phyloP scores from a whole-genome alignment of 495 filamentous ascomycete genomes.

The Astrocystis sublimbata region DNA sequence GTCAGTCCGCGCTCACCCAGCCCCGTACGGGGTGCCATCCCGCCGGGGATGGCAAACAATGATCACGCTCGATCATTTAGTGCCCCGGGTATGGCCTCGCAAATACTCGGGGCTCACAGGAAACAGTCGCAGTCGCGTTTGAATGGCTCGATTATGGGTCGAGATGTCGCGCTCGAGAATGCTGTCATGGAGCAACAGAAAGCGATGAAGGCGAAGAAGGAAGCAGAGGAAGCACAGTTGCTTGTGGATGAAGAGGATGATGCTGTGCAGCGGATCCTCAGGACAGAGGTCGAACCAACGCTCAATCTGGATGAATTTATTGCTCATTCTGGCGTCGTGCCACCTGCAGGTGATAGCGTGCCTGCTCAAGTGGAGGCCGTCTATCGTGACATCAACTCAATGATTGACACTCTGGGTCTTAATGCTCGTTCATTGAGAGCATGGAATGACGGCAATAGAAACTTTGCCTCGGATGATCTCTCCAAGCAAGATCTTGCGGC shows the following conservation, averaged over 20 bases:
- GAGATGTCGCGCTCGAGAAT: conserved; percentile 33
- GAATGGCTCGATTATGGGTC: conserved; percentile 23
- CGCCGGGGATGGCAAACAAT: conserved; percentile 48
- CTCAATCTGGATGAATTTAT: conserved; percentile 62
- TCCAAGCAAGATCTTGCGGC: conserved; percentile 61
- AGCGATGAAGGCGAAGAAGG: conserved; percentile 45
- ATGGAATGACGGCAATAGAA: conserved; percentile 66
- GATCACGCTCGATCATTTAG: conserved; percentile 59
- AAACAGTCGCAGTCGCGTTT: conserved; percentile 24
- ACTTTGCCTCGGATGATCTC: conserved; percentile 52
- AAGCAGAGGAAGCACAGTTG: conserved; percentile 48
- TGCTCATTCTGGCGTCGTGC: conserved; percentile 65
- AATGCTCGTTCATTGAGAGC: conserved; percentile 75
- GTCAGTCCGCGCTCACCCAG: conserved; percentile 76
- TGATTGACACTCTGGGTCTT: conserved; percentile 89
- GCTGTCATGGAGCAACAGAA: conserved; percentile 42
- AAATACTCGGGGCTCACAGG: conserved; percentile 40
- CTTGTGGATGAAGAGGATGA: conserved; percentile 61
- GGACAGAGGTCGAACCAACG: conserved; percentile 48
- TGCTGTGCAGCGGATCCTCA: conserved; percentile 50
- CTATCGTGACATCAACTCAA: conserved; percentile 92
- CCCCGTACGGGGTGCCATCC: conserved; percentile 60
- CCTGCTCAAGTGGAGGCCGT: conserved; percentile 80
- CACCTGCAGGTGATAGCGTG: conserved; percentile 61
- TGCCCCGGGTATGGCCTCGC: conserved; percentile 54